Evolutionary conservation across 225 moss, liverwort and hornwort genomes (phyloP), one percentile per base, ranked within the genome.

Genomic region (Physcomitrium patens): DNA sequence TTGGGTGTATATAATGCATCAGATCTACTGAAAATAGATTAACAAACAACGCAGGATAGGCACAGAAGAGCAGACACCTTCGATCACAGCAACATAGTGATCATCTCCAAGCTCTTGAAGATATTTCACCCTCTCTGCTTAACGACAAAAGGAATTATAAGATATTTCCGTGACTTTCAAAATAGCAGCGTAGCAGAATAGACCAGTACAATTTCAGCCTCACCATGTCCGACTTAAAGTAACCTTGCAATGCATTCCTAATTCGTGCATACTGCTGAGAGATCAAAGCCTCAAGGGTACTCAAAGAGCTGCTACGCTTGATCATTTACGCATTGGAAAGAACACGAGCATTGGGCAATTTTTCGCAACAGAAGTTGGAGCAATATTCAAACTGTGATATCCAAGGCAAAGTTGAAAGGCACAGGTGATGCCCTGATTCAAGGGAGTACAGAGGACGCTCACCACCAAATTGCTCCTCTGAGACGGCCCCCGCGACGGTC

Each of bases 61-160:
- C 8, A 24, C 53, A 70, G n/a, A 48, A 45, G 45, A 16, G 53
- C 65, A 78, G 23, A 65, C 71, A 94, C 96, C 96, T 93, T 99
- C 95, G 51, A 99, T 91, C n/a, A 99, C 95, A 24, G 81, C 86
- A 65, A 72, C 81, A 47, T 64, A 78, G 47, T 99, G 86, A 81
- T 83, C 76, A 9, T 91, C 87, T 72, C 89, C 89, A 58, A 90
- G 81, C 5, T 76, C 80, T 69, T 88, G 81, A 54, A 95, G 51
- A 72, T 93, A 83, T 72, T 91, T 79, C 78, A 95, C 42, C 83
- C 88, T 89, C 80, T 80, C 96, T 96, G 84, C 76, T 75, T 66
- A 53, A 77, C 14, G 48, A 31, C 43, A 60, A 65, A 72, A 78
- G 51, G 60, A 15, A 11, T 52, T 22, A 69, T 57, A 27, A 8